These are phyloP conservation scores for Hypoxylon fuscum DNA, from an alignment of 495 filamentous ascomycete species.

Conservation along the genomic window DNA sequence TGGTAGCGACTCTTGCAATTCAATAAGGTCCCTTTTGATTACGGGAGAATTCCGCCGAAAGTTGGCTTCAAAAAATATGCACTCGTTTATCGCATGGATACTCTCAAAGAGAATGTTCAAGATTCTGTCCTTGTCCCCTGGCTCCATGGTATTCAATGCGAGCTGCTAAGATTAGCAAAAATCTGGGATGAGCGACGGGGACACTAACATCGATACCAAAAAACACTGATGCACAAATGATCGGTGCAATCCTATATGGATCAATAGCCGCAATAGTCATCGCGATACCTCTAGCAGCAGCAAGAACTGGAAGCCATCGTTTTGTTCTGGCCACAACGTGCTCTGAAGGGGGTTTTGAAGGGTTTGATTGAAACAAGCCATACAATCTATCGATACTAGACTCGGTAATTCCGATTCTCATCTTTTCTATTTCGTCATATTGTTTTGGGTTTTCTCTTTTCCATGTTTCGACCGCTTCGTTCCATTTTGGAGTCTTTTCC, in stretches of 20 bases:
- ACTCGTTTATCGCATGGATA: not conserved
- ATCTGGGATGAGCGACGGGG: not conserved
- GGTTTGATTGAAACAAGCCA: not conserved
- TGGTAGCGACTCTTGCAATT: not conserved
- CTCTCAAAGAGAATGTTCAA: not conserved
- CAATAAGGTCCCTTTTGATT: not conserved
- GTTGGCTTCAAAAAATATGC: not conserved
- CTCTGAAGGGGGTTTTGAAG: not conserved
- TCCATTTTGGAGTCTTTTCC: not conserved
- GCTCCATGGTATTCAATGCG: not conserved
- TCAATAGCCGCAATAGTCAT: not conserved
- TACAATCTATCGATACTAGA: not conserved
- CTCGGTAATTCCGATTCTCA: not conserved
- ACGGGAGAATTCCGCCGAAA: no score
- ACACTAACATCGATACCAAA: not conserved
- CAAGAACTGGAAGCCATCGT: not conserved
- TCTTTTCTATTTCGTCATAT: not conserved
- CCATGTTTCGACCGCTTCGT: not conserved
- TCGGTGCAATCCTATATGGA: not conserved
- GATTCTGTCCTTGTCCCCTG: not conserved
- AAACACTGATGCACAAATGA: slow-evolving; percentile 1
- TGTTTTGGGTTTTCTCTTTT: not conserved
- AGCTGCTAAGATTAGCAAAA: not conserved
- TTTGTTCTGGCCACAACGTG: not conserved
- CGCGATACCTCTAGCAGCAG: not conserved